Base-by-base conservation (phyloP, 1,139 yeast genomes). In the Arxiozyma slooffiae region DNA sequence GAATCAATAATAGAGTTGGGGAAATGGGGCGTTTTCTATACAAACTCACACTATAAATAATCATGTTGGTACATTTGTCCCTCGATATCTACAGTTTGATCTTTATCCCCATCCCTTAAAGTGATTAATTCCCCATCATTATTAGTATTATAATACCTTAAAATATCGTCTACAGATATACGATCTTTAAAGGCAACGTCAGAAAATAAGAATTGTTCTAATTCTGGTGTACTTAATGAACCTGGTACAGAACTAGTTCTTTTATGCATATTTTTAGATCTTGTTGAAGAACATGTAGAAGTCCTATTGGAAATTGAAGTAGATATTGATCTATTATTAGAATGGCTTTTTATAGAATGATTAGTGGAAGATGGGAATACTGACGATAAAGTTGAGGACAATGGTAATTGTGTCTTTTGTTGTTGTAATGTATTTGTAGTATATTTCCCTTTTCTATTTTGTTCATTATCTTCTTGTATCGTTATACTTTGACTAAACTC, bases 101-200 rank as follows among this genome's bases (percentile, higher is more conserved):
- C 36, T 30, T 41, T 21, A 41, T 41, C 24, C 9, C 7, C 21
- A 18, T 41, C 18, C 16, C 18, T 30, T 11, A 8, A 14, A 18
- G 23, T 11, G n/a, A 42, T 34, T 7, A 30, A 34, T 34, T 45
- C 53, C 14, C 57, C 55, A 38, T 57, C 58, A 50, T 60, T 58
- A 16, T 55, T 48, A 38, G 54, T 60, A 34, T 61, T 57, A 36
- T 63, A 63, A 46, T 60, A 62, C 34, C 55, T 52, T 9, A 62
- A 52, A n/a, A 62, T 57, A 44, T 63, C 67, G 46, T 62, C 66
- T 8, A 63, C 58, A 14, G 66, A 62, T 34, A 55, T 55, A 37
- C 63, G 55, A 8, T 47, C 36, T 22, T 47, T 46, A 24, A 41
- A 36, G 23, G 52, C 41, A 11, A 49, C 40, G 26, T 51, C 56